Evolutionary conservation across 1,284 basidiomycete genomes (phyloP), one percentile per base, ranked within the genome.

Genomic region (Heliocybe sulcata): DNA sequence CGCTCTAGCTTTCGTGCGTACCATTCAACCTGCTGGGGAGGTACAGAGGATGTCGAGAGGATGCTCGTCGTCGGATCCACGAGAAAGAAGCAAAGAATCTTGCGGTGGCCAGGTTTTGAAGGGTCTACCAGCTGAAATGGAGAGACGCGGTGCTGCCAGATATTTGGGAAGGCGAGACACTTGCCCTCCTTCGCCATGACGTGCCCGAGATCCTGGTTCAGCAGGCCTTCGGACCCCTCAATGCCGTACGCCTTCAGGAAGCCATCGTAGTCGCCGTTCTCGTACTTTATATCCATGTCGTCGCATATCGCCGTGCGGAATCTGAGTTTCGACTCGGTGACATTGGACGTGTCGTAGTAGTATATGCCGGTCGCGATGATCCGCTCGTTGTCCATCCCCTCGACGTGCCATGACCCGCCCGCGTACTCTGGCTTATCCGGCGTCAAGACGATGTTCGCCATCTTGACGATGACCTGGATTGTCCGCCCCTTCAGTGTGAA

Each of bases 351-450:
- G 19, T 56, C 53, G 27, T 61, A 61, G 51, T 63, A 61, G 51
- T 77, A 78, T 14, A 77, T 68, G 0, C 71, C 71, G 1, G 72
- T 74, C 9, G 74, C 71, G 19, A 72, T 71, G 48, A 81, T 81
- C 52, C 69, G 65, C 60, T 77, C 77, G 58, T 78, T 82, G 66
- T 56, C 48, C 68, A 69, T 70, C 16, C 62, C 54, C 56, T 68
- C 67, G 27, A 68, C 66, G 52, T 69, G 67, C 67, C 66, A 69
- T 4, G 58, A 59, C 2, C 67, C 66, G 12, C 67, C 66, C 2
- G 55, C 35, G 53, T 68, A 68, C 35, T 60, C 45, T 2, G 62
- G 62, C 3, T 64, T 62, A 10, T 66, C 63, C 14, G 63, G 63
- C 2, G 66, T 66, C 25, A 67, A 56, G 8, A 63, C 57, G 35